Evolutionary conservation across 1,284 basidiomycete genomes (phyloP).

Genomic region (Retiboletus flavoniger): DNA sequence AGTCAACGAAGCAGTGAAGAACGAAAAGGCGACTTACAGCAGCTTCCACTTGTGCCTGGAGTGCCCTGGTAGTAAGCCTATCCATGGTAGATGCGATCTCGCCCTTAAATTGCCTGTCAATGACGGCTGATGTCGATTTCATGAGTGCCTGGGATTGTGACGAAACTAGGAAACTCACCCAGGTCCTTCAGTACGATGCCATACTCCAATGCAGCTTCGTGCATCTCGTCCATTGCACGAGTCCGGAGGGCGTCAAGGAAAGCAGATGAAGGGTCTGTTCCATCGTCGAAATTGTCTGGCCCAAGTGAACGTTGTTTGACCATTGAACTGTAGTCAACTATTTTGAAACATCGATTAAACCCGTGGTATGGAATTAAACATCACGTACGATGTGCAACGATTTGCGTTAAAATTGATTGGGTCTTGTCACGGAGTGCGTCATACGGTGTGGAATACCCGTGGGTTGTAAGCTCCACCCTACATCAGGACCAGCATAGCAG

Average conservation of each 20-base stretch:
- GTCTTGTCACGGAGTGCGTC: slow-evolving; percentile 80
- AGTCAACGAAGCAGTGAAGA: not conserved
- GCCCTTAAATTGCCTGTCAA: slow-evolving; percentile 80
- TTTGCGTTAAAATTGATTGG: slow-evolving; percentile 79
- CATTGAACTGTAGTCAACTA: slow-evolving; percentile 59
- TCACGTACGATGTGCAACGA: slow-evolving; percentile 64
- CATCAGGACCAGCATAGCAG: slow-evolving; percentile 8
- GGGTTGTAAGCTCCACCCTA: slow-evolving; percentile 53
- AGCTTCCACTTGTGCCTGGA: slow-evolving; percentile 81
- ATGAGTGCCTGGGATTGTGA: slow-evolving; percentile 1
- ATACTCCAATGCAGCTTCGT: slow-evolving; percentile 73
- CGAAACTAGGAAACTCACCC: slow-evolving; percentile 39
- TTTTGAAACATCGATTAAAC: slow-evolving; percentile 9
- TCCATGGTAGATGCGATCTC: slow-evolving; percentile 82
- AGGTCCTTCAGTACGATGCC: slow-evolving; percentile 78
- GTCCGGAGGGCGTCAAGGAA: slow-evolving; percentile 78
- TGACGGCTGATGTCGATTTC: slow-evolving; percentile 53
- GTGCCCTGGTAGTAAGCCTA: slow-evolving; percentile 74
- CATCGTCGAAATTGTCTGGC: slow-evolving; percentile 69
- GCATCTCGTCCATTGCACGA: slow-evolving; percentile 81
- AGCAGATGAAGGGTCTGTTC: slow-evolving; percentile 63
- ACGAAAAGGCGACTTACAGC: slow-evolving; percentile 48
- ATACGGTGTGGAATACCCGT: slow-evolving; percentile 79
- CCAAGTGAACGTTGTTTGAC: slow-evolving; percentile 77
- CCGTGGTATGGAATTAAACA: slow-evolving; percentile 35